These are phyloP conservation scores for Penicillium nucicola DNA, from an alignment of 495 filamentous ascomycete species.

Conservation along the genomic window DNA sequence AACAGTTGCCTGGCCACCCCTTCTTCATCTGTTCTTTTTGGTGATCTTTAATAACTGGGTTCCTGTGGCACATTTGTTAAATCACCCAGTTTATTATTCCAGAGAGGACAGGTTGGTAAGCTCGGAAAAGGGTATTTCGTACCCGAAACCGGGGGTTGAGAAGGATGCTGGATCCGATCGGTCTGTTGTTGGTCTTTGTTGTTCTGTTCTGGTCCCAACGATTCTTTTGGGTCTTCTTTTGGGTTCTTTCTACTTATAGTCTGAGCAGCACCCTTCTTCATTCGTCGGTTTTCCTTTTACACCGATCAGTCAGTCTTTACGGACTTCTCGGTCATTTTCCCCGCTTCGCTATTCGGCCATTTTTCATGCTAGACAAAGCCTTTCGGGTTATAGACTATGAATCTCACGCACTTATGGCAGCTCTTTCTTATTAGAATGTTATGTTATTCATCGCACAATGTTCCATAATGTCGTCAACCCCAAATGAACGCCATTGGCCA, in stretches of 20 bases:
- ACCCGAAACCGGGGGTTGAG: neutral
- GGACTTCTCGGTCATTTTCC: too few relatives aligned
- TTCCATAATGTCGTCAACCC: too few relatives aligned
- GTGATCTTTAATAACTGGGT: constrained; percentile 21
- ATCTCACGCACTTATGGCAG: too few relatives aligned
- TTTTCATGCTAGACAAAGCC: too few relatives aligned
- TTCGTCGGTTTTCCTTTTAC: neutral
- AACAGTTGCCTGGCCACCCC: constrained; percentile 25
- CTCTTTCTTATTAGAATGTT: too few relatives aligned
- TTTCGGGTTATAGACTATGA: too few relatives aligned
- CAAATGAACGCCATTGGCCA: too few relatives aligned
- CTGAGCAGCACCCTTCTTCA: too few relatives aligned
- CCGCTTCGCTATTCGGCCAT: too few relatives aligned
- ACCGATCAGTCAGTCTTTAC: too few relatives aligned
- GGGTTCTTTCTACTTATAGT: neutral
- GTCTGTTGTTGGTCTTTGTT: neutral
- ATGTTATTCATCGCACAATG: too few relatives aligned
- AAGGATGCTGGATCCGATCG: neutral
- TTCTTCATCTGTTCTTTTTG: constrained; percentile 28
- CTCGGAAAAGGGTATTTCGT: neutral
- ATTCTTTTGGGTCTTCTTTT: neutral
- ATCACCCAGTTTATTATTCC: constrained; percentile 17
- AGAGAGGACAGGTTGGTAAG: constrained; percentile 5
- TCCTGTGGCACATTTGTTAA: constrained; percentile 26
- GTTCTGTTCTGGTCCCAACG: neutral